Base-by-base conservation (phyloP, 768 basidiomycete species). In the Hericium coralloides region DNA sequence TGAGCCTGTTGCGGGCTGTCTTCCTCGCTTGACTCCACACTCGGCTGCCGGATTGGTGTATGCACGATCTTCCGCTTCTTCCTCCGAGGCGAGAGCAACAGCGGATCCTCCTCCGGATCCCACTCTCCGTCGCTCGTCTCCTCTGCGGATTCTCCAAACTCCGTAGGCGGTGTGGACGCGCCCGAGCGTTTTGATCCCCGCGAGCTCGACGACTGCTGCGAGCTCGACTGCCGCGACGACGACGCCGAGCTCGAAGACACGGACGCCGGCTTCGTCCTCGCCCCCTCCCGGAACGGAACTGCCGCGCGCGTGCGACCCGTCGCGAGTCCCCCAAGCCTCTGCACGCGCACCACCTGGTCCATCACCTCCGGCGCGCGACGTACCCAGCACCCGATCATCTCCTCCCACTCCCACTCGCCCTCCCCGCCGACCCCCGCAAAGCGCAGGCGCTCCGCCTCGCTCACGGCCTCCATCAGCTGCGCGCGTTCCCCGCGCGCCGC, bases 331-430 rank as follows among this genome's bases (percentile, higher is more conserved):
- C n/a, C 51, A 22, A 14, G 14, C 31, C 20, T 20, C 17, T 12
- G 48, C 18, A 37, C 20, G 51, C 18, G n/a, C 31, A 12, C 25
- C 51, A 23, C 10, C 2, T 37, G 10, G 6, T 49, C 15, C 49
- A 8, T 17, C 9, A 18, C 20, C 22, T 23, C 23, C 53, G 53
- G 22, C 53, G 38, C 25, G 7, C 23, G n/a, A 2, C 53, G 38
- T 23, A 54, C 53, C 53, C 53, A 54, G n/a, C 53, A 43, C 12
- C 53, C 53, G n/a, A 54, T 38, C 38, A 54, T 41, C 18, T 54
- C 53, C 53, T 54, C 53, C 53, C 53, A 53, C 14, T 39, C 53
- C 53, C 53, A 53, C 20, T 20, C n/a, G 5, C 17, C 38, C 12
- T 20, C 53, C 23, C 36, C 53, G 25, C 20, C 9, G 38, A 5